Evolutionary conservation across 2,329 filamentous ascomycete genomes (phyloP), one percentile per base, ranked within the genome.

Genomic region (Hymenoscyphus infarciens): DNA sequence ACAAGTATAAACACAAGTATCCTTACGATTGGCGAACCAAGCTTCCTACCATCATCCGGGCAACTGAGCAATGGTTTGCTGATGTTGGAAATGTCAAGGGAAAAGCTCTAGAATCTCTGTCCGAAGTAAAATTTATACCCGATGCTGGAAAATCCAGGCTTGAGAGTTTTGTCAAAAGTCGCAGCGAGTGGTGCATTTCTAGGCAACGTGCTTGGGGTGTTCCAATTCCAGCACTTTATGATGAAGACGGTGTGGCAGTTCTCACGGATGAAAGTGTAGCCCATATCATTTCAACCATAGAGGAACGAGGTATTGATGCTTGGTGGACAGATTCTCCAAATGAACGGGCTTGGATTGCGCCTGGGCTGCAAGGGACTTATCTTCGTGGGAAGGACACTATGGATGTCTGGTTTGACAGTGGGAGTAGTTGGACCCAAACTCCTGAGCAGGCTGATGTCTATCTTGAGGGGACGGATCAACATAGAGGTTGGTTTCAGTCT

Each of bases 331-430:
- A 98, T 73, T 79, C 83, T 15, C 79, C 82, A 1, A 83, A 93
- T 65, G 92, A 98, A 59, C 78, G 82, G 27, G 85, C 84, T 0
- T 99, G 94, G 94, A 81, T 96, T 35, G 86, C 87, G 1, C 76
- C 84, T 5, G 82, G 84, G 10, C 78, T 97, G 1, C 78, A 81
- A 15, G 80, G 80, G 8, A 73, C 78, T 5, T 95, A 89, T 73
- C 80, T 83, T 56, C 88, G 95, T 66, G 94, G 94, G 15, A 90
- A 82, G 53, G 95, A 99, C 72, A 99, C 95, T 0, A 99, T 99
- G 95, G 95, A 99, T 75, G 95, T 99, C 10, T 99, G 95, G 95
- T 99, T 99, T 70, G 95, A 99, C 75, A 98, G 95, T 68, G 95
- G 95, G 5, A 97, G 90, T 57, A 97, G 92, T 72, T 99, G 95